Evolutionary conservation across 169 alveolate species (phyloP), one percentile per base, ranked within the genome.

Genomic region (Babesia ovis): DNA sequence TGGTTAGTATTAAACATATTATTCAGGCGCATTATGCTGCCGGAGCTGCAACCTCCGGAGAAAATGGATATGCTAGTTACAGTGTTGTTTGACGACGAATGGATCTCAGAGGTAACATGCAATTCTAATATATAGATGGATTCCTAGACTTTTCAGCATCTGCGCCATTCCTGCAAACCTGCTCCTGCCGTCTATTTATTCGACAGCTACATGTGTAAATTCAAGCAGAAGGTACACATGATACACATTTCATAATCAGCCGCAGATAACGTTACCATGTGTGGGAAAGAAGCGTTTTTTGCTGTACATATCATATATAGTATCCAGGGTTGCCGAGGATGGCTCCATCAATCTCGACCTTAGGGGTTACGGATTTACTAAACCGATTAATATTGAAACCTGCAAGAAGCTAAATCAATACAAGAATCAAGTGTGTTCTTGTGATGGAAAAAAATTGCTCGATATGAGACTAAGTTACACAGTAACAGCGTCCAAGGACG

Each of bases 251-350:
- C 20, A 20, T 16, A 6, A 8, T 1, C 25, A 25, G 22, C 11
- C 50, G 32, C 68, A 79, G 85, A 58, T 81, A 1, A 76, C 71
- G 18, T 14, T 81, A 8, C 89, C 89, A 11, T 81, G 89, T 41
- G 71, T 29, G 32, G 73, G 50, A 11, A 81, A 58, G 20, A 66
- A 81, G 59, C 60, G 22, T 43, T 22, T 81, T 12, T 9, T 56
- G 23, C 57, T 81, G 12, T 81, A 81, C 32, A 45, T 72, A 9
- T 71, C 85, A 18, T 72, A 55, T 35, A 32, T 81, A 1, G 58
- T 57, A n/a, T 51, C 69, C 0, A 25, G 14, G 16, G 11, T 42
- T 0, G 57, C 31, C 37, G 85, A 61, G 68, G 67, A 81, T 3
- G 68, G 75, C 11, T 32, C 57, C 4, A 32, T 71, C 8, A 14